Base-by-base conservation (phyloP, 2,329 filamentous ascomycete genomes). In the Pseudogymnoascus sp. region DNA sequence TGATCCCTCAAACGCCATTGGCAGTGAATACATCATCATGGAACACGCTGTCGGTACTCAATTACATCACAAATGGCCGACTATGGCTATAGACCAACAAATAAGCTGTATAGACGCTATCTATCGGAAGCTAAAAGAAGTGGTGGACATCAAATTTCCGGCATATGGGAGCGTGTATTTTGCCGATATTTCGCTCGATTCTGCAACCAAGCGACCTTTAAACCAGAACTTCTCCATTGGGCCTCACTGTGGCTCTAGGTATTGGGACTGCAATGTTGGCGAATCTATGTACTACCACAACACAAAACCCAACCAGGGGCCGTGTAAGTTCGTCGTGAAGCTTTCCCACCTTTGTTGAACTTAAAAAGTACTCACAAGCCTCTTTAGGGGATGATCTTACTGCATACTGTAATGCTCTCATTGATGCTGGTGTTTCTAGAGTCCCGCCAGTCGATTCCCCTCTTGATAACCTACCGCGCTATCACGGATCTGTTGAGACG, bases 21-120 rank as follows among this genome's bases (percentile, higher is more conserved):
- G 72, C 35, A 69, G 64, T 22, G 72, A 75, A 63, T 75, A 75
- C 58, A 75, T 75, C 30, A 75, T 76, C 20, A 74, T 74, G 71
- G 70, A 74, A 62, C 70, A 75, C 63, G 70, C 67, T 9, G 25
- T 59, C 34, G 74, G 73, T n/a, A 64, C 73, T 59, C 67, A 65
- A 30, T 60, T 76, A 30, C 67, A 71, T 25, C 41, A 71, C 16
- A 66, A 62, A 62, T 75, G 72, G 73, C 62, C 65, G 9, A 58
- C 62, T 18, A 73, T 76, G 67, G 57, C 66, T 35, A 61, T 57
- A 12, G 61, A 68, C 37, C 67, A 74, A 60, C 67, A 68, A 47
- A 64, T 74, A 60, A 25, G 9, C 35, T 65, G 62, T 58, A 62
- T 68, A 22, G 60, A 65, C 18, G 28, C 58, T 41, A 54, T 69